Base-by-base conservation (phyloP, 2,329 filamentous ascomycete species). In the Aspergillus sergii region DNA sequence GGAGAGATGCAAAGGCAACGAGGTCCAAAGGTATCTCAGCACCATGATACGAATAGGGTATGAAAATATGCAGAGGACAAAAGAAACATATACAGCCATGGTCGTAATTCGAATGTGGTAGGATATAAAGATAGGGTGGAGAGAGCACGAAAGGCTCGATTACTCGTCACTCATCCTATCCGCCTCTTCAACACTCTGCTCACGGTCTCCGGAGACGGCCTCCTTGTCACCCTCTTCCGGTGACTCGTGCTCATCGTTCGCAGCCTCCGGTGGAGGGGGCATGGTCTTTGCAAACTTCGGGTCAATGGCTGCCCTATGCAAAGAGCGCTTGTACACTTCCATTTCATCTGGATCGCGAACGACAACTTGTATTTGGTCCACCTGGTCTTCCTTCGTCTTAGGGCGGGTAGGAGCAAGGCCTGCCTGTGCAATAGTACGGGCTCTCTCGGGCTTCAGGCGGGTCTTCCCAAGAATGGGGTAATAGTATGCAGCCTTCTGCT, bases 391-490 rank as follows among this genome's bases (percentile, higher is more conserved):
- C 74, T 66, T 81, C 68, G 65, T 72, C 65, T 72, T 74, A 26
- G 72, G 76, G 41, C 74, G 75, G 63, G 68, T 82, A 67, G 70
- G 78, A 53, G 68, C 78, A 66, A 72, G 66, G 48, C 79, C 79
- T 4, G 79, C 75, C 60, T 80, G 76, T 10, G 78, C 76, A 54
- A 80, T 79, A 39, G 77, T 80, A 58, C 78, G 80, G 58, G 78
- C 75, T 30, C 79, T 76, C 61, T 82, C 81, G 6, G 82, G 81
- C 73, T 84, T 85, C 55, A 89, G 79, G 26, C 80, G 81, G n/a
- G 84, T 84, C 71, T 84, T 83, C 70, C 84, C 83, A 23, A 83
- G 75, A 59, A 89, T 84, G 0, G 87, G 86, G 65, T 89, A 89
- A 72, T 87, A 87, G 73, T 88, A 89, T 16, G 87, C 87, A 1